phyloP scores from a whole-genome alignment of 225 moss, liverwort and hornwort species.

The Pseudisothecium myosuroides region DNA sequence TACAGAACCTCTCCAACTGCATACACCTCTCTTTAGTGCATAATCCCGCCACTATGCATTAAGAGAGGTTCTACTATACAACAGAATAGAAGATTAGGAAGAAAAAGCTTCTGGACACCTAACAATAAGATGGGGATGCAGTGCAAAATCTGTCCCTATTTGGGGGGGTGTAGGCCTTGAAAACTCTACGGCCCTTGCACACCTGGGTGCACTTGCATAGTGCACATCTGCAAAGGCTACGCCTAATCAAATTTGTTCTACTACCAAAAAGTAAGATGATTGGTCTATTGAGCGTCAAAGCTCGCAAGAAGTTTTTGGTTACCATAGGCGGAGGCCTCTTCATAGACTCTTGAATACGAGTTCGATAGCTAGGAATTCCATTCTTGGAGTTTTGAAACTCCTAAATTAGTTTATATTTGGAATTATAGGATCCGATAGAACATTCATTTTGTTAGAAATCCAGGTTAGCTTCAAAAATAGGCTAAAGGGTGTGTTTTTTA shows the following conservation, averaged over 20 bases:
- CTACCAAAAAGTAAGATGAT: not conserved
- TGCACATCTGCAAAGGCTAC: rapidly evolving
- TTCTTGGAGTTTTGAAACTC: not conserved
- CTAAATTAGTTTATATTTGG: not conserved
- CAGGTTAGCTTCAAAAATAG: rapidly evolving
- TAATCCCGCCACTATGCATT: no score
- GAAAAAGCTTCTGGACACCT: not conserved
- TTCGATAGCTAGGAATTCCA: rapidly evolving
- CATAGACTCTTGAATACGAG: rapidly evolving
- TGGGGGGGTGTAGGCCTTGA: rapidly evolving
- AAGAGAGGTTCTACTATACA: no score
- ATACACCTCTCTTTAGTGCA: no score
- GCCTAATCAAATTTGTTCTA: no score
- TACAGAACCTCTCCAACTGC: no score
- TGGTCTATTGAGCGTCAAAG: not conserved
- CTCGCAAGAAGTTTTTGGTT: not conserved
- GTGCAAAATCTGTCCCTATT: rapidly evolving
- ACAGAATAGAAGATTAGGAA: not conserved
- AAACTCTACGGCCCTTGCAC: not conserved
- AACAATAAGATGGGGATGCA: not conserved
- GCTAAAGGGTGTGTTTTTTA: rapidly evolving
- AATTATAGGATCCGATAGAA: rapidly evolving
- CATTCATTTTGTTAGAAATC: no score
- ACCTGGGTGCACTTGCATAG: rapidly evolving
- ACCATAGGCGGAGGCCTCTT: rapidly evolving